Percentiles rank a stretch among this genome's conserved stretches.
phyloP scores from a whole-genome alignment of 139 green algal species.

The Tetradesmus obliquus region DNA sequence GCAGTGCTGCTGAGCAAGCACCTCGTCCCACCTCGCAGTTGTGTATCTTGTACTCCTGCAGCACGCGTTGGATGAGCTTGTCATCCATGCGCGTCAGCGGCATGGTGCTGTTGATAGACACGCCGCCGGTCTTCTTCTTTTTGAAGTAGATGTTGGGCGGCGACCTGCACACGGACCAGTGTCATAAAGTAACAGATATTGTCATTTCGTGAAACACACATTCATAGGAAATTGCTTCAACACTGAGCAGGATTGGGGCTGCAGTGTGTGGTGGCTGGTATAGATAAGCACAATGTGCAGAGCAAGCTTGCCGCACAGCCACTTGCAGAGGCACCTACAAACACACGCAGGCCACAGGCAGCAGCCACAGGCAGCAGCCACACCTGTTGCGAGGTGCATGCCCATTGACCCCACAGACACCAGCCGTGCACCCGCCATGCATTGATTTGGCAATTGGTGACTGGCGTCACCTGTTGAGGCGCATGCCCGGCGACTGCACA shows the following conservation, averaged over 20 bases:
- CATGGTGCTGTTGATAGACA: conserved; percentile 89
- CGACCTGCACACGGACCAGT: conserved; percentile 39
- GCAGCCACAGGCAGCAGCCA: background rate
- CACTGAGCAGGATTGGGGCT: no score
- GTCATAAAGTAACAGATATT: background rate
- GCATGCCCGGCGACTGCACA: no score
- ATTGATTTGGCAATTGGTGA: no score
- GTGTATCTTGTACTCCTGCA: conserved; percentile 92
- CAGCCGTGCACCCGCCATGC: no score
- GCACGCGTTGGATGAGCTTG: conserved; percentile 90
- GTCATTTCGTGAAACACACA: background rate
- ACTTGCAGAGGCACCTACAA: no score
- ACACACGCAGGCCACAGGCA: no score
- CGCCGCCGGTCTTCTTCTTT: conserved; percentile 96
- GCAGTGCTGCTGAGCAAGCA: background rate
- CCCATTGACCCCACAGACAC: no score
- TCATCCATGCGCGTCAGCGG: conserved; percentile 94
- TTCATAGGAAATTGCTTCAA: background rate
- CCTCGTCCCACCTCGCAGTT: conserved; percentile 70
- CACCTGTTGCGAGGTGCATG: no score
- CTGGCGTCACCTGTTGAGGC: no score
- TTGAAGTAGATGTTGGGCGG: conserved; percentile 95
- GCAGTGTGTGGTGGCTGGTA: no score
- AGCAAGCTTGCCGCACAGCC: no score
- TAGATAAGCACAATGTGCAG: no score